A percentile compares a stretch with the other conserved stretches of the same genome.
phyloP scores from a whole-genome alignment of 164 flowering plant species.

The Stephania cephalantha region DNA sequence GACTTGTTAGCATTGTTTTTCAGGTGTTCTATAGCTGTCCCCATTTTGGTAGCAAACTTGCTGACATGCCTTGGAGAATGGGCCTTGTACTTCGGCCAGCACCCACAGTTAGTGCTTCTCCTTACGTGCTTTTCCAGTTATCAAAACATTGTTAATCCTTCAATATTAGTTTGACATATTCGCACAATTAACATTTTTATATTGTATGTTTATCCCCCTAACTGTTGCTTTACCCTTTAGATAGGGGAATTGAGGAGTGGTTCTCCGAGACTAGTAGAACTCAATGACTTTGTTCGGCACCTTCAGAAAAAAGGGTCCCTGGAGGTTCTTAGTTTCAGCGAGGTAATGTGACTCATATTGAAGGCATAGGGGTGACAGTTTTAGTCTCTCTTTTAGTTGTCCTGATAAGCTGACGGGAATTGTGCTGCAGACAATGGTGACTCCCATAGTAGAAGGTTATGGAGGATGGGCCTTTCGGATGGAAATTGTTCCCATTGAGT shows the following conservation, averaged over 20 bases:
- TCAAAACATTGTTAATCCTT: neutral
- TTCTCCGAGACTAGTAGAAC: slow-evolving; percentile 69
- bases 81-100: slow-evolving; percentile 95
- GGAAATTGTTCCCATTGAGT: slow-evolving; percentile 97
- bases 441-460: slow-evolving; percentile 98
- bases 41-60: slow-evolving; percentile 98
- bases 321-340: slow-evolving; percentile 96
- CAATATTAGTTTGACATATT: neutral
- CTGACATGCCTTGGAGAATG: slow-evolving; percentile 99
- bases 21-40: slow-evolving; percentile 99
- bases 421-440: slow-evolving; percentile 74
- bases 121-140: neutral
- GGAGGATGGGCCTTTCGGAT: slow-evolving; percentile 97
- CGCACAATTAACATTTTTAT: neutral
- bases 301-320: slow-evolving; percentile 71
- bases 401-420: slow-evolving; percentile 3
- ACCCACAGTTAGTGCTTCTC: slow-evolving; percentile 61
- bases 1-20: slow-evolving; percentile 11
- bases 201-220: neutral
- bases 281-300: slow-evolving; percentile 72
- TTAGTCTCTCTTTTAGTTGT: slow-evolving; percentile 6
- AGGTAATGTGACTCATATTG: slow-evolving; percentile 41
- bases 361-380: neutral
- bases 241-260: slow-evolving; percentile 96
- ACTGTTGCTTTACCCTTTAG: slow-evolving; percentile 28